Conservation (phyloP, 2,329 filamentous ascomycete genomes). For the Colletotrichum truncatum region DNA sequence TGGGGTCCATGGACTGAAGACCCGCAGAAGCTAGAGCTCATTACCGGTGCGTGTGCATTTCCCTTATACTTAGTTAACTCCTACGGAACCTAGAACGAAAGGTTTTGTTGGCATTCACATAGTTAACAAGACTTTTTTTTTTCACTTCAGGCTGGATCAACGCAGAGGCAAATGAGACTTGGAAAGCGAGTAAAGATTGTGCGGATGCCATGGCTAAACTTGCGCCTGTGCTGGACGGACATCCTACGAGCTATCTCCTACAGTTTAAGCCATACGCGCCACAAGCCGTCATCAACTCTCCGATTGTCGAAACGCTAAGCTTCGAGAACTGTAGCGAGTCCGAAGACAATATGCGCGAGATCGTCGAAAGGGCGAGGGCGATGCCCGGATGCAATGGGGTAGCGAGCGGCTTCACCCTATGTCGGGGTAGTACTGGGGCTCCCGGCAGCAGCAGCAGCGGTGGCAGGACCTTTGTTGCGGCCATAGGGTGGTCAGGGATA, state of each 20-base stretch:
- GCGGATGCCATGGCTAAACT: constrained; percentile 30
- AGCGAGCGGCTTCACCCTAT: constrained; percentile 34
- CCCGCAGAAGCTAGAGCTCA: constrained; percentile 37
- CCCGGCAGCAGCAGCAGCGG: constrained; percentile 14
- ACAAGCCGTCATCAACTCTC: constrained; percentile 37
- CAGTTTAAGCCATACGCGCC: constrained; percentile 39
- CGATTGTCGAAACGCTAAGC: constrained; percentile 49
- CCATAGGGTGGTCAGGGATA: constrained; percentile 36
- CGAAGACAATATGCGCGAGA: constrained; percentile 40
- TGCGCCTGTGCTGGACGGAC: constrained; percentile 33
- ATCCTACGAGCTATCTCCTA: constrained; percentile 34
- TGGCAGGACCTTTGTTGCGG: constrained; percentile 35
- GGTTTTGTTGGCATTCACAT: not conserved
- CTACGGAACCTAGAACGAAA: too few species aligned
- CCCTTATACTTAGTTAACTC: not conserved
- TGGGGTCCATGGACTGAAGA: constrained; percentile 39
- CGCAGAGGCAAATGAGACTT: constrained; percentile 32
- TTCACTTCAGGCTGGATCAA: constrained; percentile 35
- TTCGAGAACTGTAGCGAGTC: constrained; percentile 49
- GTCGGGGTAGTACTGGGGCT: not conserved
- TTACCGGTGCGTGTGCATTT: constrained; percentile 33
- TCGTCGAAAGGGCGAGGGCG: constrained; percentile 32
- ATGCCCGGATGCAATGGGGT: constrained; percentile 37
- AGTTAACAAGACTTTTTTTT: not conserved
- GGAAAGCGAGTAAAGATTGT: constrained; percentile 32